These are phyloP conservation scores for Daedalea quercina DNA, from an alignment of 768 basidiomycete genomes.

Conservation along the genomic window DNA sequence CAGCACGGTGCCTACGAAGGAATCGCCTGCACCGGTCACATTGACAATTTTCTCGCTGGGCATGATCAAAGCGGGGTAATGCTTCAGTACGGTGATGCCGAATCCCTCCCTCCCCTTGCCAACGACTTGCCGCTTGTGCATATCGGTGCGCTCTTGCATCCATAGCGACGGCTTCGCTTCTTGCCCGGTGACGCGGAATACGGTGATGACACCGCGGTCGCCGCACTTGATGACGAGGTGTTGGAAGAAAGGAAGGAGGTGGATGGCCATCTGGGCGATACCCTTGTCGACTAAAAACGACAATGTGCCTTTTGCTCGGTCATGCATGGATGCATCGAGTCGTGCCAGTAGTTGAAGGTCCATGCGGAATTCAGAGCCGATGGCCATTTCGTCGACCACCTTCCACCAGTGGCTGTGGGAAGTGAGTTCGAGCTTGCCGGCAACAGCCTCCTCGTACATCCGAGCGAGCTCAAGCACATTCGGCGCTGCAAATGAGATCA, in stretches of 20 bases:
- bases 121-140: slow-evolving; percentile 42
- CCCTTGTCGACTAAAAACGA: slow-evolving; percentile 65
- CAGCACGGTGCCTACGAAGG: slow-evolving; percentile 79
- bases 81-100: slow-evolving; percentile 56
- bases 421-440: slow-evolving; percentile 42
- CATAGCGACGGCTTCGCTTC: slow-evolving; percentile 41
- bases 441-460: slow-evolving; percentile 44
- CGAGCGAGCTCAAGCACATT: slow-evolving; percentile 74
- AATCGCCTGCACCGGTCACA: slow-evolving; percentile 91
- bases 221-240: slow-evolving; percentile 86
- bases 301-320: slow-evolving; percentile 34
- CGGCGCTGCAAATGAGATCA: slow-evolving; percentile 73
- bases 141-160: slow-evolving; percentile 41
- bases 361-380: slow-evolving; percentile 61
- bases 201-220: slow-evolving; percentile 54
- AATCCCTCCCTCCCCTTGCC: slow-evolving; percentile 37
- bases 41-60: slow-evolving; percentile 38
- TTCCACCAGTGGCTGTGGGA: slow-evolving; percentile 59
- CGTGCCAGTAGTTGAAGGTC: slow-evolving; percentile 58
- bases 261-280: slow-evolving; percentile 71
- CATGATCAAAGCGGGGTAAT: slow-evolving; percentile 57
- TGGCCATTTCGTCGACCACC: slow-evolving; percentile 51
- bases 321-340: slow-evolving; percentile 34
- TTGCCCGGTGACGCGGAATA: slow-evolving; percentile 44
- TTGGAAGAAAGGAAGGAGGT: slow-evolving; percentile 79